Percentiles rank a stretch among this genome's conserved stretches.
phyloP scores from a whole-genome alignment of 768 basidiomycete genomes.

The Ramaria rubella region DNA sequence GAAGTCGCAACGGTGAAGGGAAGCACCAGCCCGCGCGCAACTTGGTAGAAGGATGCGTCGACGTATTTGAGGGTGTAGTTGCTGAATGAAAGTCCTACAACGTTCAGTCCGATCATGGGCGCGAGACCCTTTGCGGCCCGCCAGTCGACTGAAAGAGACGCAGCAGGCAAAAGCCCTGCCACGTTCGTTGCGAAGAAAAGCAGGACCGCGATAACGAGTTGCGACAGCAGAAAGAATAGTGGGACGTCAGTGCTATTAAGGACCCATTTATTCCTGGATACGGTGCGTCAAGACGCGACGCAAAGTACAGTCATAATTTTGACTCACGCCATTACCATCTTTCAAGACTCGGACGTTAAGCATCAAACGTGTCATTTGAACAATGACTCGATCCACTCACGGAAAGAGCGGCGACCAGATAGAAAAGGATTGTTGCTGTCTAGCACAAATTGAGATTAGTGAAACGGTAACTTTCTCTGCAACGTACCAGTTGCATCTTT shows the following conservation, averaged over 20 bases:
- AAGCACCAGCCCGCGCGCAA: constrained; percentile 87
- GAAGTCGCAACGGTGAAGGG: constrained; percentile 92
- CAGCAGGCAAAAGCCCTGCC: constrained; percentile 57
- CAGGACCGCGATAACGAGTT: constrained; percentile 70
- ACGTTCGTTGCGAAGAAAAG: constrained; percentile 62
- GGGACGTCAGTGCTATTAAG: constrained; percentile 66
- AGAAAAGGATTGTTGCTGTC: too few species aligned
- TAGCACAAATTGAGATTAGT: too few species aligned
- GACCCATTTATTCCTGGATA: constrained; percentile 93
- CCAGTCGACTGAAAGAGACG: constrained; percentile 55
- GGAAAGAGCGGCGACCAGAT: too few species aligned
- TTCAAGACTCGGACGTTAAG: too few species aligned
- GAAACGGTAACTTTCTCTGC: too few species aligned
- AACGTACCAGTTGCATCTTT: too few species aligned
- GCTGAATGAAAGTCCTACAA: constrained; percentile 78
- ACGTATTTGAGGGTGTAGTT: constrained; percentile 91
- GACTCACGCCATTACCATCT: too few species aligned
- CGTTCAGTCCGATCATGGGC: constrained; percentile 69
- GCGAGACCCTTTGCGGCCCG: constrained; percentile 63
- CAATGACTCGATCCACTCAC: too few species aligned
- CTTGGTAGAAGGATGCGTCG: constrained; percentile 91
- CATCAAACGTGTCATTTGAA: too few species aligned
- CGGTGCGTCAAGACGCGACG: too few species aligned
- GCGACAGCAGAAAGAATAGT: constrained; percentile 79
- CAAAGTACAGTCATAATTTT: too few species aligned